Evolutionary conservation across 805 yeast genomes (phyloP), one percentile per base, ranked within the genome.

Genomic region (Metschnikowia matae): DNA sequence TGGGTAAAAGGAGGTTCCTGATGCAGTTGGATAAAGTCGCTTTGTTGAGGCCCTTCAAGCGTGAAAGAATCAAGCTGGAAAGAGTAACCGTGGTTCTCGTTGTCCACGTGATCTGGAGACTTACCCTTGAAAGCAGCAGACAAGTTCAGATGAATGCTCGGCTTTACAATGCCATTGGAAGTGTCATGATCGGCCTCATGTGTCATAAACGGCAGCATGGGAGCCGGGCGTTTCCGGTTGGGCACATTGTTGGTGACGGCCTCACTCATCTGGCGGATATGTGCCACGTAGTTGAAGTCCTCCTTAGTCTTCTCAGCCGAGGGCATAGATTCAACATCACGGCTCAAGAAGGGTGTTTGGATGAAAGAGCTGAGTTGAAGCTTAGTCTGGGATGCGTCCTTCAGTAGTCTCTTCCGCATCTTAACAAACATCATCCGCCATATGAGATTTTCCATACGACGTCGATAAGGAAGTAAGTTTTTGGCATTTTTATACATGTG

Each of bases 351-450:
- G 11, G 57, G 52, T 18, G 49, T 31, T 17, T 55, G 43, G 8
- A 48, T 38, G 29, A 51, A 46, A 20, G 47, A 37, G 43, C 46
- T 41, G 40, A 54, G 44, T 38, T 55, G 54, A 38, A 48, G 48
- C 32, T 43, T 41, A 14, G 33, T 17, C 3, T 21, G 34, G 5
- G 46, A n/a, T 11, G 23, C 17, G 6, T 40, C 35, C 11, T 26
- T 36, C 40, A 42, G 49, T 18, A 48, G 49, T 29, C 21, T 42
- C 14, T 44, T 37, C 44, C 46, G 50, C 48, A 55, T 51, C 46
- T 64, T 64, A 56, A 85, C 71, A 40, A 77, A 80, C 91, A 89
- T 85, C 81, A 89, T 78, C 52, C 97, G 71, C 96, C 96, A 89
- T 8, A 95, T 83, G 48, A 89, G 67, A 63, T 90, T 90, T 61